Conservation (phyloP, 139 green algal genomes). For the Zygnema circumcarinatum region DNA sequence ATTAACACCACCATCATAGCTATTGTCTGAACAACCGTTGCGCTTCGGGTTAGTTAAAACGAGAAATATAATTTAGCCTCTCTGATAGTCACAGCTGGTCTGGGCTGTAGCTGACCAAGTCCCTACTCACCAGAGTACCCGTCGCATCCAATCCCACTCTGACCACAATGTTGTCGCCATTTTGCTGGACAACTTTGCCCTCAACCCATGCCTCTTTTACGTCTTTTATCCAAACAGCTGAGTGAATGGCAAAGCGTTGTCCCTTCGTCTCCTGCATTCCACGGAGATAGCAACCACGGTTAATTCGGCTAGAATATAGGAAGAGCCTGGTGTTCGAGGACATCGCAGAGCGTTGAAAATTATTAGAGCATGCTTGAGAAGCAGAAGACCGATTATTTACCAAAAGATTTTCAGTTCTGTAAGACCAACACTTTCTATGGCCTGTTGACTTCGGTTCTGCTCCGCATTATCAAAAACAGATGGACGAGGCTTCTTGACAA, state of each 20-base stretch:
- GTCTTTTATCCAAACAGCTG: constrained; percentile 47
- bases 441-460: no score
- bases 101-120: no score
- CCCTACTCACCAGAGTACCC: no score
- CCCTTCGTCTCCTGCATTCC: not conserved
- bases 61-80: not conserved
- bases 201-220: constrained; percentile 44
- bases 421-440: not conserved
- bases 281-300: not conserved
- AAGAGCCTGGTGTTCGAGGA: not conserved
- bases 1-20: not conserved
- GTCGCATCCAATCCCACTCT: not conserved
- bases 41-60: not conserved
- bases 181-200: constrained; percentile 23
- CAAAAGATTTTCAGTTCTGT: not conserved
- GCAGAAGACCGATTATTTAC: not conserved
- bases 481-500: no score
- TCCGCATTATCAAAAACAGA: no score
- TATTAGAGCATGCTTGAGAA: not conserved
- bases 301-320: not conserved
- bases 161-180: not conserved
- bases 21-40: not conserved
- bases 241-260: constrained; percentile 7
- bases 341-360: not conserved
- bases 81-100: not conserved